Percentiles rank a stretch among this genome's conserved stretches.
phyloP scores from a whole-genome alignment of 257 asterid genomes.

The Fraxinus americana region DNA sequence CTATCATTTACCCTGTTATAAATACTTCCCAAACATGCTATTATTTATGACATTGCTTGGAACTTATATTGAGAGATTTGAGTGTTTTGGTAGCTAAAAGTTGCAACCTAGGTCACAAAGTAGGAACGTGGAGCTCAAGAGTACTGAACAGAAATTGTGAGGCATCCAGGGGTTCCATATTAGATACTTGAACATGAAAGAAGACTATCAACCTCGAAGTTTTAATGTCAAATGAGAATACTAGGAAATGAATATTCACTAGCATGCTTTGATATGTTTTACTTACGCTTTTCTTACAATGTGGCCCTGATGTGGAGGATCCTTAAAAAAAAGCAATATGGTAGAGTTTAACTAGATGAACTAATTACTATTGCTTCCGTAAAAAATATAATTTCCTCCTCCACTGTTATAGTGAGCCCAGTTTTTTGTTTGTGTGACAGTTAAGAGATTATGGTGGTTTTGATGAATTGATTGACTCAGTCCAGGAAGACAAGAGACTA shows the following conservation, averaged over 20 bases:
- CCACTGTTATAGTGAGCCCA: background rate
- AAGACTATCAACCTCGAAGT: too few species aligned
- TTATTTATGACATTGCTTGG: background rate
- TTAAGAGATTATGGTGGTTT: background rate
- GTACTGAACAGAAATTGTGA: background rate
- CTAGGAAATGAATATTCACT: background rate
- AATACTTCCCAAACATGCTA: too few species aligned
- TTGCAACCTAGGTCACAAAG: background rate
- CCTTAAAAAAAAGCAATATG: background rate
- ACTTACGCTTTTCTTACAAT: background rate
- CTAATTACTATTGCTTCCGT: background rate
- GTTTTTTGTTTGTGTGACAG: background rate
- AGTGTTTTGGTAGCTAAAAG: background rate
- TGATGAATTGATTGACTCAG: background rate
- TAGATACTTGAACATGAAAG: background rate
- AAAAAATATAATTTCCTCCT: background rate
- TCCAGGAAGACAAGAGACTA: too few species aligned
- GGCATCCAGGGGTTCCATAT: background rate
- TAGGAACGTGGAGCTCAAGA: background rate
- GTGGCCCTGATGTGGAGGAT: background rate
- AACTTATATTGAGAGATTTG: background rate
- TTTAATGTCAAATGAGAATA: background rate
- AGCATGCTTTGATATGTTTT: background rate
- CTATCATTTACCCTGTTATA: too few species aligned
- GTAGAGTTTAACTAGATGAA: background rate